Evolutionary conservation across 164 flowering plant species (phyloP).

Genomic region (Sedum album): DNA sequence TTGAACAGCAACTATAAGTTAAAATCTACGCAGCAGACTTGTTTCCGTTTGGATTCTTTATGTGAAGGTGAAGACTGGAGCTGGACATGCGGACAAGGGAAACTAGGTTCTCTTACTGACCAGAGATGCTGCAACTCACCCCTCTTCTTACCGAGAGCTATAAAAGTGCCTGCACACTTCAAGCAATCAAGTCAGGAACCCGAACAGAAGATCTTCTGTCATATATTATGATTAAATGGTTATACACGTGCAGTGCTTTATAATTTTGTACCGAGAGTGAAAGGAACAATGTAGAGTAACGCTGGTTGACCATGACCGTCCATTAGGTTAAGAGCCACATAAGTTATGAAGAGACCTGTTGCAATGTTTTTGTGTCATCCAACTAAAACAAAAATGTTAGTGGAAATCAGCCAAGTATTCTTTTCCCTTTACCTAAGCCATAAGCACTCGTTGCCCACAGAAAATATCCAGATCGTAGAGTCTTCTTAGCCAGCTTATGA

Average conservation of each 20-base stretch:
- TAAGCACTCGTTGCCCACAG: conserved; percentile 90
- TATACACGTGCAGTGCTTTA: neutral
- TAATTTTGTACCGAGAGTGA: conserved; percentile 46
- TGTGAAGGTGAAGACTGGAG: conserved; percentile 17
- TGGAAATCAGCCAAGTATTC: neutral
- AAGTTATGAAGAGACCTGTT: conserved; percentile 63
- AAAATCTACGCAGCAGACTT: neutral
- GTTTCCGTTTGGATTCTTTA: neutral
- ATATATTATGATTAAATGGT: neutral
- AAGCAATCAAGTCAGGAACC: neutral
- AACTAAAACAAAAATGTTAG: neutral
- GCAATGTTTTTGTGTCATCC: neutral
- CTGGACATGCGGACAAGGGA: conserved; percentile 40
- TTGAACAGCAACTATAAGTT: neutral
- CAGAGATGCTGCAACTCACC: conserved; percentile 46
- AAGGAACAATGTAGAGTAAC: conserved; percentile 64
- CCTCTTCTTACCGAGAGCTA: conserved; percentile 35
- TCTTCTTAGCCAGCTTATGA: conserved; percentile 87
- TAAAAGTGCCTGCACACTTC: conserved; percentile 34
- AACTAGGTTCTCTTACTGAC: conserved; percentile 47
- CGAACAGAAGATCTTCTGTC: neutral
- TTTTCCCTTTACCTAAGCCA: conserved; percentile 58
- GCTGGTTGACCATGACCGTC: conserved; percentile 78
- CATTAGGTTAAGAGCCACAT: conserved; percentile 63
- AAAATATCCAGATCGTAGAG: conserved; percentile 71